Evolutionary conservation across 2,329 filamentous ascomycete genomes (phyloP).

Genomic region (Epichloe coenophiala): DNA sequence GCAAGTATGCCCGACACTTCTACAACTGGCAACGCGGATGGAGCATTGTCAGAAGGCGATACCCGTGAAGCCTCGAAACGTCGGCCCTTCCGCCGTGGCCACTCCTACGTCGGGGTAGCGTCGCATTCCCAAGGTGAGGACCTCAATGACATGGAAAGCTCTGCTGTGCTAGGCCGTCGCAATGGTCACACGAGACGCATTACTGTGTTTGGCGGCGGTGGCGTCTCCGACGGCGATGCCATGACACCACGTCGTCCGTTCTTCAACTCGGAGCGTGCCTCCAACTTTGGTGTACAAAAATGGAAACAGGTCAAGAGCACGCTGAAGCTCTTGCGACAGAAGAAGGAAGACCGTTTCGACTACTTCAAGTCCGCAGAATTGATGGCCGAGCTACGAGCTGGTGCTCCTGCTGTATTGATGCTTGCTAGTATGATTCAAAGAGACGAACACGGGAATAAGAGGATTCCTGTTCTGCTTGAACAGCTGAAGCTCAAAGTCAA

Average conservation of each 20-base stretch:
- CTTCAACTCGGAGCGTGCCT: conserved; percentile 52
- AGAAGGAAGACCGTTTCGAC: conserved; percentile 80
- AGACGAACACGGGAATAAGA: conserved; percentile 88
- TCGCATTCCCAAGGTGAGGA: conserved; percentile 33
- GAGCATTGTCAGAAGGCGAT: conserved; percentile 63
- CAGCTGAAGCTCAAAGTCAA: conserved; percentile 82
- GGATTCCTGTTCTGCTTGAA: conserved; percentile 88
- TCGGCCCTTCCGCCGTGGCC: conserved; percentile 39
- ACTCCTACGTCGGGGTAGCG: conserved; percentile 40
- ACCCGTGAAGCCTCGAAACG: conserved; percentile 47
- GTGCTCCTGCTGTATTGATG: conserved; percentile 84
- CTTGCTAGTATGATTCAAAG: conserved; percentile 95
- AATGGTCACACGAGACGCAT: conserved; percentile 52
- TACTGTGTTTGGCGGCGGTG: conserved; percentile 52
- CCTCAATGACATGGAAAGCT: conserved; percentile 36
- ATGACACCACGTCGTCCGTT: conserved; percentile 42
- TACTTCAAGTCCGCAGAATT: conserved; percentile 92
- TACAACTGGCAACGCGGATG: conserved; percentile 33
- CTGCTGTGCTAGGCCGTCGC: conserved; percentile 34
- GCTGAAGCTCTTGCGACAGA: conserved; percentile 63
- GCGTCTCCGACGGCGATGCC: conserved; percentile 49
- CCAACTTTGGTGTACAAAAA: conserved; percentile 64
- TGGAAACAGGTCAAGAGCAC: conserved; percentile 92
- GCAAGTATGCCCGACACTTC: conserved; percentile 50
- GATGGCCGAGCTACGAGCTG: conserved; percentile 87